Evolutionary conservation across 2,329 filamentous ascomycete genomes (phyloP), one percentile per base, ranked within the genome.

Genomic region (Botryotinia convoluta): DNA sequence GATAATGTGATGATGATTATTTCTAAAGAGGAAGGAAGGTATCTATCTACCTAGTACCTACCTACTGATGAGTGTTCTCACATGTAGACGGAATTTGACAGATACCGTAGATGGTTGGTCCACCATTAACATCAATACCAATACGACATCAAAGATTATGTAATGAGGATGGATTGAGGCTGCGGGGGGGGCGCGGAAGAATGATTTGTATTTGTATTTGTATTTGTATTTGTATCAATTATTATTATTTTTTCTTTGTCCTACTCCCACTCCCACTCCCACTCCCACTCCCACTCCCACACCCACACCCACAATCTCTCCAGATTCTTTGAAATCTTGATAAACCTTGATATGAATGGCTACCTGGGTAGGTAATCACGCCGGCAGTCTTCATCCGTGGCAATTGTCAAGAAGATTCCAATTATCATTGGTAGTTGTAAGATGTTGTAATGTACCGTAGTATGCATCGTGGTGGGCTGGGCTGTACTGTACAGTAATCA

Each of bases 311-410:
- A 51, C 22, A n/a, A 62, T 62, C 60, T 62, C 60, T 62, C 60
- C 35, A 29, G 35, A 62, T 42, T 16, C 35, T 62, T 16, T 29
- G 37, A 29, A n/a, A 62, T 44, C 37, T 18, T 57, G 51, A 57
- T 29, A 4, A 54, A 18, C n/a, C n/a, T 54, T 51, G 48, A 61
- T 61, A 26, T 61, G 45, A 48, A 48, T 48, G 45, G 45, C 20
- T 22, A 22, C 7, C 20, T 1, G 7, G 18, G 7, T 9, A 22
- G 26, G 1, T 3, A 20, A n/a, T 44, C 32, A 26, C 26, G 4
- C n/a, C 61, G n/a, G 61, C 29, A 44, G 61, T 63, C 61, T 63
- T 44, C 61, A 63, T 44, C 37, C 39, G 39, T 63, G 59, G 32
- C 32, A 61, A 14, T n/a, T n/a, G 48, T n/a, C 48, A 5, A 14